Base-by-base conservation (phyloP, 371 early-diverging fungal genomes). In the Rhizopus stolonifer region DNA sequence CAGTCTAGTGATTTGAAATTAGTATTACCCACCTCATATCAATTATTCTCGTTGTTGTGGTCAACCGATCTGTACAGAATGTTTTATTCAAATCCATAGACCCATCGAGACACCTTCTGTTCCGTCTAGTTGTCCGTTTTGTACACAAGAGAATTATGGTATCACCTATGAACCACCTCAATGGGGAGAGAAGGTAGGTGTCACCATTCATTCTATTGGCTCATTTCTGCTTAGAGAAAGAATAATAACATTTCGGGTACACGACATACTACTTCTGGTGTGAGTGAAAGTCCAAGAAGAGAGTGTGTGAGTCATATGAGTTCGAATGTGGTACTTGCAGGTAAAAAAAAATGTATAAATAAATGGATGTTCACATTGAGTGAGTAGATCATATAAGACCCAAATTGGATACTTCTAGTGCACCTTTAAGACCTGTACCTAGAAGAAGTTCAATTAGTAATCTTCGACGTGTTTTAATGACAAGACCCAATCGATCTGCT, bases 21-120 rank as follows among this genome's bases (percentile, higher is more conserved):
- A 89, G 90, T 92, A 87, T 67, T 96, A 94, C 64, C 95, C 95
- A 17, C 64, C 81, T 46, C 90, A 94, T 71, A 90, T 92, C 72
- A 96, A 96, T 72, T 86, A 88, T 60, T 87, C 95, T n/a, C 79
- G 89, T 13, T 95, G 96, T 68, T 95, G 96, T 72, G 88, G 90
- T 70, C 88, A 95, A 61, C 95, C 96, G 8, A 92, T 95, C 46
- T 95, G 96, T 71, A 92, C 95, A 8, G 95, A 94, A 61, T 95
- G 96, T 63, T 94, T 95, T 71, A 83, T 94, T 49, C 93, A 93
- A 78, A 89, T 96, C 57, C 89, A 90, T 66, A 82, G 95, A 31
- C 84, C 85, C 24, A 74, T 66, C 2, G 74, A 76, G 44, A 67
- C 75, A 29, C 81, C 83, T 13, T 56, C 60, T 25, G 62, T 74